Base-by-base conservation (phyloP, 345 rosid species). In the Gossypium turneri region DNA sequence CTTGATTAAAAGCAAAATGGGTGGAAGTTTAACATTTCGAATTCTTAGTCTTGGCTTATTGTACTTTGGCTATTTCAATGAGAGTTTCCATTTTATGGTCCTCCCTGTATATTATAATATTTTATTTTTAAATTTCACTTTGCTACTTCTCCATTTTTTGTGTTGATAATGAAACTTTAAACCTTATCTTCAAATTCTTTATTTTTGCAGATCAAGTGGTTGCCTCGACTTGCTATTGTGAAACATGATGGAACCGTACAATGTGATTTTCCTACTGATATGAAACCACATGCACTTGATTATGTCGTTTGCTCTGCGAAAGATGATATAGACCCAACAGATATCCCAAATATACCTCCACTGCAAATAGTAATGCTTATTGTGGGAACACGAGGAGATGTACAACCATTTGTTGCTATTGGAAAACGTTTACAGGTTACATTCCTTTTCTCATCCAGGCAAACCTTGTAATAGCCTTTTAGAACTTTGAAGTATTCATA, bases 241-340 rank as follows among this genome's bases (percentile, higher is more conserved):
- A 93, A 88, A 84, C 87, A 87, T 85, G 87, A 95, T 81, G 99
- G 99, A 75, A 96, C 99, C 0, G 98, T 96, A 22, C 98, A 88
- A 72, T 86, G 90, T 86, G 90, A 90, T 73, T 86, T 96, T 75
- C 95, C 98, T 44, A 88, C 79, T 27, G 89, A 93, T 84, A 88
- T 88, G 73, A 90, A 87, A 79, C 84, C 85, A 6, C 89, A 79
- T 53, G 70, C 80, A 77, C 78, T 83, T 84, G 79, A 66, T 67
- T 75, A 65, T 70, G 90, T 76, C 52, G 43, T 55, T 15, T 58
- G 84, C 68, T 76, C 80, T 29, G 82, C 75, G 66, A 88, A 86
- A 62, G 97, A 92, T 77, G 84, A 86, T 81, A 76, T 84, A 51
- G 97, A 90, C 24, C 16, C 59, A 82, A 87, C 75, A 47, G 97